Percentiles rank a stretch among this genome's conserved stretches.
Evolutionary conservation across 768 basidiomycete genomes (phyloP).

Genomic region (Boletus vermiculosoides): DNA sequence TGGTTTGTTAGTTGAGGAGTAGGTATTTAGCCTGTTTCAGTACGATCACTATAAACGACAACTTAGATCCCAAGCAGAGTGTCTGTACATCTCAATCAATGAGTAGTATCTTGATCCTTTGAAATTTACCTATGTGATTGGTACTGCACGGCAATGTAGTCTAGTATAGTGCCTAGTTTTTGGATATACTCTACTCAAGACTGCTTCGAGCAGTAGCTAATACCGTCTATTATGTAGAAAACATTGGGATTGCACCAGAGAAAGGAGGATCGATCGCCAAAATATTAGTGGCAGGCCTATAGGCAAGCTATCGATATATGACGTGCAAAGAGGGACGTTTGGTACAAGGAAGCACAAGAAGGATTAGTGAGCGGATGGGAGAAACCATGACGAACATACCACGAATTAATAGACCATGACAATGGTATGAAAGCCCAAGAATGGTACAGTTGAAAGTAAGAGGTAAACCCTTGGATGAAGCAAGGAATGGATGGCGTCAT

Average conservation of each 20-base stretch:
- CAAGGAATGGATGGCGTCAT: slow-evolving; percentile 13
- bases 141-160: not conserved
- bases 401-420: not conserved
- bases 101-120: too few species aligned
- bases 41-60: too few species aligned
- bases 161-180: not conserved
- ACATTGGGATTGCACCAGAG: not conserved
- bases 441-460: slow-evolving; percentile 8
- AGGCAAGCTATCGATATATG: slow-evolving; percentile 4
- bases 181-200: slow-evolving; percentile 5
- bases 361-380: slow-evolving; percentile 4
- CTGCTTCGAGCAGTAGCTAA: slow-evolving; percentile 8
- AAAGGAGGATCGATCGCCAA: not conserved
- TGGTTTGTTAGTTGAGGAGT: slow-evolving; percentile 78
- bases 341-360: slow-evolving; percentile 10
- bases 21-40: too few species aligned
- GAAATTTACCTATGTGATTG: too few species aligned
- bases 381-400: not conserved
- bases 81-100: too few species aligned
- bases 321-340: slow-evolving; percentile 4
- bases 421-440: slow-evolving; percentile 16
- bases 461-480: not conserved
- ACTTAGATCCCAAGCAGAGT: too few species aligned
- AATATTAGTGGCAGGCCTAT: not conserved
- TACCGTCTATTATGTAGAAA: not conserved